These are phyloP conservation scores for Cercospora sp. DNA, from an alignment of 2,329 filamentous ascomycete genomes.

Conservation along the genomic window DNA sequence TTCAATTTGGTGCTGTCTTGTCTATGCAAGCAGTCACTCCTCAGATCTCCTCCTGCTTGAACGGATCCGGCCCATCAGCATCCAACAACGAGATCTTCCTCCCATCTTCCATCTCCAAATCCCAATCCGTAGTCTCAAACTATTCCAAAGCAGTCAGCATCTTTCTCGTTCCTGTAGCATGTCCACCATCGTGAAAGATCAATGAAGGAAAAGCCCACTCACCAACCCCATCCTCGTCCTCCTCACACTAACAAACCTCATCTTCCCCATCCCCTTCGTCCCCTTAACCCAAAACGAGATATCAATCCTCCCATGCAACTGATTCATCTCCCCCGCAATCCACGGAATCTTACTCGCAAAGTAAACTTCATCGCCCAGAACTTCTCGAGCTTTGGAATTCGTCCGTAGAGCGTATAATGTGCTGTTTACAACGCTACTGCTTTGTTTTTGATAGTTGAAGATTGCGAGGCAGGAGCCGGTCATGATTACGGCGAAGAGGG, in stretches of 20 bases:
- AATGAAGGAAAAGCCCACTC: conserved; percentile 35
- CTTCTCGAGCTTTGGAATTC: conserved; percentile 68
- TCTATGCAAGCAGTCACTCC: not conserved
- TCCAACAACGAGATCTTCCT: conserved; percentile 74
- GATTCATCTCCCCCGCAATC: conserved; percentile 73
- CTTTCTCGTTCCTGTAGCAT: no score
- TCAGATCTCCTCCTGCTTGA: conserved; percentile 41
- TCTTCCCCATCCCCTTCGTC: conserved; percentile 66
- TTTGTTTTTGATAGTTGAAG: conserved; percentile 98
- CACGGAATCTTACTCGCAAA: conserved; percentile 52
- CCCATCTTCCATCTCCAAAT: conserved; percentile 67
- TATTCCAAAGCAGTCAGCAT: conserved; percentile 36
- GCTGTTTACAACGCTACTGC: conserved; percentile 73
- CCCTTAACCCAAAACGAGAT: conserved; percentile 86
- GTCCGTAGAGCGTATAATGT: conserved; percentile 91
- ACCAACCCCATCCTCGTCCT: conserved; percentile 62
- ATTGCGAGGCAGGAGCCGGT: conserved; percentile 75
- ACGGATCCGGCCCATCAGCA: conserved; percentile 63
- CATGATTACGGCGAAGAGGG: conserved; percentile 75
- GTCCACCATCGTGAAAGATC: no score
- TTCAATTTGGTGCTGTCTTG: not conserved
- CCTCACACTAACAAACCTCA: conserved; percentile 78
- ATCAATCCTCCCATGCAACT: conserved; percentile 86
- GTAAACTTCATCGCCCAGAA: conserved; percentile 71
- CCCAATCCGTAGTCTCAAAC: conserved; percentile 93